A percentile compares a stretch with the other conserved stretches of the same genome.
Conservation (phyloP, 305 asterid species). For the Fraxinus sp. region DNA sequence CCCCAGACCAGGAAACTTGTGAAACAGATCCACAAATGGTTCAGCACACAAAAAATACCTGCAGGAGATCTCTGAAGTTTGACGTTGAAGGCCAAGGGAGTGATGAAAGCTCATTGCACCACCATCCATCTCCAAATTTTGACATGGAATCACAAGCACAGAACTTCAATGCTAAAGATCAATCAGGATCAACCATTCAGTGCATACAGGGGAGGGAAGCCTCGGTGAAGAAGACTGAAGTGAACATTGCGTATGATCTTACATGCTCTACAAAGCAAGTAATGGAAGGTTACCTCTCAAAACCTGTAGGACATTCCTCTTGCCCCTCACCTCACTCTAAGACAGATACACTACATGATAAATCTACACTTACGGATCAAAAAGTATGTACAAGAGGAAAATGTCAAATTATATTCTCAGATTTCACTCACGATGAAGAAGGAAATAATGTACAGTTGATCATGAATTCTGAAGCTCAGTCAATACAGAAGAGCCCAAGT, state of each 20-base stretch:
- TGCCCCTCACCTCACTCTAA: slow-evolving; percentile 28
- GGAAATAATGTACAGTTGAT: slow-evolving; percentile 36
- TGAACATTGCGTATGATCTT: slow-evolving; percentile 27
- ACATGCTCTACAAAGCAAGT: slow-evolving; percentile 29
- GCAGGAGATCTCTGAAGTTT: slow-evolving; percentile 64
- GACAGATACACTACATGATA: slow-evolving; percentile 27
- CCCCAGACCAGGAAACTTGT: slow-evolving; percentile 34
- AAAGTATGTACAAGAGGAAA: slow-evolving; percentile 50
- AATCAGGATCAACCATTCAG: slow-evolving; percentile 30
- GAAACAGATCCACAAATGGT: slow-evolving; percentile 25
- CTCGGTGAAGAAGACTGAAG: slow-evolving; percentile 31
- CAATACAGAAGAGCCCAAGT: slow-evolving; percentile 34
- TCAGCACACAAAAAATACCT: slow-evolving; percentile 49
- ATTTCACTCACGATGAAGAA: slow-evolving; percentile 69
- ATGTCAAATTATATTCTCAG: slow-evolving; percentile 70
- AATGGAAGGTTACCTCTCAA: slow-evolving; percentile 27
- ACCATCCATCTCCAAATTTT: slow-evolving; percentile 31
- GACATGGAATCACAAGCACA: slow-evolving; percentile 28
- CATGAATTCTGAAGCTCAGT: slow-evolving; percentile 28
- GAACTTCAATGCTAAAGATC: slow-evolving; percentile 30
- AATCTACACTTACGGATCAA: slow-evolving; percentile 24
- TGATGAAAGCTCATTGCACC: slow-evolving; percentile 38
- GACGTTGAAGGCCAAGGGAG: slow-evolving; percentile 38
- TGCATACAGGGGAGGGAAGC: slow-evolving; percentile 27
- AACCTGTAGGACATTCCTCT: slow-evolving; percentile 32